phyloP scores from a whole-genome alignment of 176 grass and related monocot species.

The Oryza punctata region DNA sequence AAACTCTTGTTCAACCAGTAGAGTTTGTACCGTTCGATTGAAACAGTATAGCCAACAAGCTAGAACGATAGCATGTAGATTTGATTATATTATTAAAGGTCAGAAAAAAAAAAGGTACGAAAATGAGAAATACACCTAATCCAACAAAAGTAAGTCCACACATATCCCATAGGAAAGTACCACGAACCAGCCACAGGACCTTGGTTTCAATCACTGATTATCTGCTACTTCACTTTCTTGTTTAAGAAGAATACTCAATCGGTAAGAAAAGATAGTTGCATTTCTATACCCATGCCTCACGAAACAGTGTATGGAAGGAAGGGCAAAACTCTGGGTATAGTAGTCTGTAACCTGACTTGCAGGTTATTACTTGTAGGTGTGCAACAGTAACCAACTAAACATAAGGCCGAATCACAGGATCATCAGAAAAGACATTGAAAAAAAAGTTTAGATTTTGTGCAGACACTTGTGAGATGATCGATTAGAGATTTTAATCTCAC shows the following conservation, averaged over 20 bases:
- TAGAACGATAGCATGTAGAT: neutral
- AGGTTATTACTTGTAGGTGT: constrained; percentile 30
- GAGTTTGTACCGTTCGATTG: neutral
- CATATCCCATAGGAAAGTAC: neutral
- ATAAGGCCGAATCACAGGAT: neutral
- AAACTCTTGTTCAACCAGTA: neutral
- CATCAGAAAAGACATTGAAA: neutral
- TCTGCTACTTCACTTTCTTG: constrained; percentile 17
- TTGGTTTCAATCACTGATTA: neutral
- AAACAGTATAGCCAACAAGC: neutral
- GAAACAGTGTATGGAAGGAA: constrained; percentile 1
- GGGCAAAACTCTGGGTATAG: constrained; percentile 3
- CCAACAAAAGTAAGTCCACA: neutral
- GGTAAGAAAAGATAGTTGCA: constrained; percentile 19
- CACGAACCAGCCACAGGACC: neutral
- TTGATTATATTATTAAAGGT: neutral
- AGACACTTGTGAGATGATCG: neutral
- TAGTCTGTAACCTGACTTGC: constrained; percentile 20
- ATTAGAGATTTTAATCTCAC: neutral
- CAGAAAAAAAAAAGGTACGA: neutral
- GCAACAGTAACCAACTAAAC: neutral
- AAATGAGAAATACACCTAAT: neutral
- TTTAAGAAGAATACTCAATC: constrained; percentile 8
- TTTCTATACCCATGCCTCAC: constrained; percentile 6
- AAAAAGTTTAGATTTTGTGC: neutral